Evolutionary conservation across 768 basidiomycete genomes (phyloP).

Genomic region (Filobasidium wieringae): DNA sequence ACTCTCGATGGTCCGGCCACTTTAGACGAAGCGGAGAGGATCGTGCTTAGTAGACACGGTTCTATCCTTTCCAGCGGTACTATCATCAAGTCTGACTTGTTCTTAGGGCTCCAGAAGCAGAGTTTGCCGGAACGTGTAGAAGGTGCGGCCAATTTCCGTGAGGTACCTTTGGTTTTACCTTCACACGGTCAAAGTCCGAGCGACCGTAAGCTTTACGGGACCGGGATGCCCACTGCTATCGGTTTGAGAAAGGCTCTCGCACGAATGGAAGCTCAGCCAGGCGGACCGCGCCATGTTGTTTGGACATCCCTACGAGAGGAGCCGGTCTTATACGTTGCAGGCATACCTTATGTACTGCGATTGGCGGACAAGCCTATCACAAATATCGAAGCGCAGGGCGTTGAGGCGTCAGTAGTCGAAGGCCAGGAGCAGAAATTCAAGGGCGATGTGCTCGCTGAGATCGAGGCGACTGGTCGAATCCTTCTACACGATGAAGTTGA

Average conservation of each 20-base stretch:
- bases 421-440: slow-evolving; percentile 80
- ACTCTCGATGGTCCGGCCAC: slow-evolving; percentile 54
- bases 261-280: slow-evolving; percentile 66
- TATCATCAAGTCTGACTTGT: slow-evolving; percentile 60
- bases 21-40: slow-evolving; percentile 78
- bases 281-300: slow-evolving; percentile 61
- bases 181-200: slow-evolving; percentile 21
- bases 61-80: slow-evolving; percentile 54
- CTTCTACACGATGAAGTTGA: slow-evolving; percentile 92
- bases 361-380: slow-evolving; percentile 75
- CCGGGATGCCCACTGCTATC: slow-evolving; percentile 17
- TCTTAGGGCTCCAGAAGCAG: slow-evolving; percentile 70
- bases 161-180: slow-evolving; percentile 48
- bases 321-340: slow-evolving; percentile 80
- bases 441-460: slow-evolving; percentile 70
- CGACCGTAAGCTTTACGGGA: slow-evolving; percentile 49
- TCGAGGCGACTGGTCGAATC: slow-evolving; percentile 62
- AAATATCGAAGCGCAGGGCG: slow-evolving; percentile 92
- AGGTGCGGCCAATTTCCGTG: slow-evolving; percentile 86
- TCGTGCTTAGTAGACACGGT: slow-evolving; percentile 74
- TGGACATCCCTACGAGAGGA: slow-evolving; percentile 98
- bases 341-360: slow-evolving; percentile 47
- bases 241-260: slow-evolving; percentile 67
- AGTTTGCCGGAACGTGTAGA: slow-evolving; percentile 88
- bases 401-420: slow-evolving; percentile 81